phyloP scores from a whole-genome alignment of 2,329 filamentous ascomycete genomes.

The Xylariomycetidae sp. region DNA sequence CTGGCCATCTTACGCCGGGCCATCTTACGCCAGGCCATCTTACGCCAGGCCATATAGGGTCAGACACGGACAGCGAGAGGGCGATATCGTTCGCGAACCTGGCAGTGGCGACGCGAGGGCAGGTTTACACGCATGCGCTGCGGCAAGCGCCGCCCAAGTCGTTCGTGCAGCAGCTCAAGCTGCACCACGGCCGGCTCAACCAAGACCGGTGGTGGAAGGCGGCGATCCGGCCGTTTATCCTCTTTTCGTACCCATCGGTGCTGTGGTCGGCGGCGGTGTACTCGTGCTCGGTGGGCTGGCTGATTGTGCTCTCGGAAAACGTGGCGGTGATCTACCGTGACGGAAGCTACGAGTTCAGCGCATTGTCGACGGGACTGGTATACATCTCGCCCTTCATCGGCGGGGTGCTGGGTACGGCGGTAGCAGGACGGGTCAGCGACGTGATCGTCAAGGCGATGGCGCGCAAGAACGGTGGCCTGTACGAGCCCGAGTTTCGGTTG shows the following conservation, averaged over 20 bases:
- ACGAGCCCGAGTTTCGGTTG: slow-evolving; percentile 89
- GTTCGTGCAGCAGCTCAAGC: slow-evolving; percentile 66
- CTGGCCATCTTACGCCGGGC: too few relatives aligned
- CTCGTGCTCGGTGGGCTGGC: slow-evolving; percentile 83
- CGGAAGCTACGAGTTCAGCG: slow-evolving; percentile 70
- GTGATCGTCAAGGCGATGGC: slow-evolving; percentile 77
- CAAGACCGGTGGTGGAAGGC: slow-evolving; percentile 76
- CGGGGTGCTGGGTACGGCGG: slow-evolving; percentile 81
- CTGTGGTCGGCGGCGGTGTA: slow-evolving; percentile 86
- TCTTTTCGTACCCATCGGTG: slow-evolving; percentile 82
- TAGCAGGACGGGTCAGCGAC: slow-evolving; percentile 84
- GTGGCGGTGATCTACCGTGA: slow-evolving; percentile 74
- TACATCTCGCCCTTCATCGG: slow-evolving; percentile 89
- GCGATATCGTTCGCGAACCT: slow-evolving; percentile 32
- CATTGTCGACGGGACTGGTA: slow-evolving; percentile 75
- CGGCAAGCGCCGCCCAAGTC: slow-evolving; percentile 61
- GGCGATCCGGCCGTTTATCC: slow-evolving; percentile 71
- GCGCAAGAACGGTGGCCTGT: slow-evolving; percentile 81
- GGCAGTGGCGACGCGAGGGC: slow-evolving; percentile 25
- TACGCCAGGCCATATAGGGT: too few relatives aligned
- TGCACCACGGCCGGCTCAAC: slow-evolving; percentile 73
- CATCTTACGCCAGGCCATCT: too few relatives aligned
- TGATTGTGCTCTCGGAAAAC: slow-evolving; percentile 89
- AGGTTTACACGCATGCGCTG: slow-evolving; percentile 64
- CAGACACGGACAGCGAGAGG: slow-evolving; percentile 37